Base-by-base conservation (phyloP, 176 grass and related monocot genomes). In the Triticum monococcum region DNA sequence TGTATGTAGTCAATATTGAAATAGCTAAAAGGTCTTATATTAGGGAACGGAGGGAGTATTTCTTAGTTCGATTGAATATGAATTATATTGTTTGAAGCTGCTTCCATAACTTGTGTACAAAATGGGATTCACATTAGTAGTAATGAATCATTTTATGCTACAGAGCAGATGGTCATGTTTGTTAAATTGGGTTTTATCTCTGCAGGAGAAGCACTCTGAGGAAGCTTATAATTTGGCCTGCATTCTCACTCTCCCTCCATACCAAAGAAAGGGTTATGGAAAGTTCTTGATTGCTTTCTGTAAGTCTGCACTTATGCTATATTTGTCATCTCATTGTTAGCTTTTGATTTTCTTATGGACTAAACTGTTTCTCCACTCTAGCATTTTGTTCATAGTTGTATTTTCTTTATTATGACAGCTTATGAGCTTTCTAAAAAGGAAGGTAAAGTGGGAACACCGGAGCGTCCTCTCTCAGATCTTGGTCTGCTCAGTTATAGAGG, bases 351-450 rank as follows among this genome's bases (percentile, higher is more conserved):
- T 81, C 0, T 72, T 4, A 60, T 79, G 36, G 45, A 36, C 17
- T 23, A 69, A 82, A 50, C 2, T 73, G 56, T 43, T 68, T 48
- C 31, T 78, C 32, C 48, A n/a, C 24, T 78, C 40, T 62, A n/a
- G 23, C 52, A 72, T 72, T 85, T 87, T 60, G 22, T 68, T 90
- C 57, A 80, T 17, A 26, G 46, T 46, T 3, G 13, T 81, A 76
- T 33, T 81, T 9, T 62, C 33, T 82, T 69, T 78, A 12, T 43
- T 48, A 46, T 87, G 64, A 72, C 88, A 99, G 97, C 94, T 16
- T 99, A 99, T 90, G 97, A 99, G 79, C 94, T 99, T 90, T 99
- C 97, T 79, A 99, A 99, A 81, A 99, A 99, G 87, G 97, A 99
- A 90, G 89, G 97, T 77, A 96, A 99, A 86, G 97, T 99, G 84